These are phyloP conservation scores for Pilasporangium apinafurcum DNA, from an alignment of 352 stramenopile species.

Conservation along the genomic window DNA sequence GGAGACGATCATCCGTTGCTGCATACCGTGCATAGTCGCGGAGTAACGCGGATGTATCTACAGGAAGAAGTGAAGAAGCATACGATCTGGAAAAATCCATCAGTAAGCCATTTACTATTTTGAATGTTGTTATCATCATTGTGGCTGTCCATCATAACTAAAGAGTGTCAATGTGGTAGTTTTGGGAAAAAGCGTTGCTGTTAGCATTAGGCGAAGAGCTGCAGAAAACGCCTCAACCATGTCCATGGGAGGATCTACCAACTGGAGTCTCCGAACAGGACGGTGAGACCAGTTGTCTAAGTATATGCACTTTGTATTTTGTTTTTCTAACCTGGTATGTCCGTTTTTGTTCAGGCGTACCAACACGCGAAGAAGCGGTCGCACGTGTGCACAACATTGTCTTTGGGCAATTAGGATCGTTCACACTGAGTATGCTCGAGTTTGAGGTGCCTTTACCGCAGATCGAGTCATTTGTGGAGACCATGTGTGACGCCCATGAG, in stretches of 20 bases:
- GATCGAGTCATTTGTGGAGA: conserved; percentile 84
- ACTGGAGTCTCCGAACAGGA: conserved; percentile 41
- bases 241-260: conserved; percentile 74
- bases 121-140: not conserved
- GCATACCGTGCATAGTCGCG: conserved; percentile 26
- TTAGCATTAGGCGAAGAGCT: conserved; percentile 80
- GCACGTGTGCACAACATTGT: conserved; percentile 85
- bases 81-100: conserved; percentile 76
- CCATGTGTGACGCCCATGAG: conserved; percentile 83
- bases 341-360: conserved; percentile 18
- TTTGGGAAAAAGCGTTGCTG: conserved; percentile 83
- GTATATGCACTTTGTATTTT: not conserved
- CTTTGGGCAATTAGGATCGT: conserved; percentile 80
- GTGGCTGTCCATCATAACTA: too few species aligned
- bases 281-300: conserved; percentile 14
- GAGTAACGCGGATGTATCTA: conserved; percentile 58
- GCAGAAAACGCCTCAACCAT: conserved; percentile 65
- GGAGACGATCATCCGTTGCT: conserved; percentile 22
- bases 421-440: conserved; percentile 85
- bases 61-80: conserved; percentile 84
- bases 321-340: not conserved
- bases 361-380: conserved; percentile 76
- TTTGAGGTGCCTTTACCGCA: conserved; percentile 73
- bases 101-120: conserved; percentile 10
- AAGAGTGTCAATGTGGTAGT: too few species aligned